Conservation (phyloP, 345 rosid genomes). For the Salix brachista region DNA sequence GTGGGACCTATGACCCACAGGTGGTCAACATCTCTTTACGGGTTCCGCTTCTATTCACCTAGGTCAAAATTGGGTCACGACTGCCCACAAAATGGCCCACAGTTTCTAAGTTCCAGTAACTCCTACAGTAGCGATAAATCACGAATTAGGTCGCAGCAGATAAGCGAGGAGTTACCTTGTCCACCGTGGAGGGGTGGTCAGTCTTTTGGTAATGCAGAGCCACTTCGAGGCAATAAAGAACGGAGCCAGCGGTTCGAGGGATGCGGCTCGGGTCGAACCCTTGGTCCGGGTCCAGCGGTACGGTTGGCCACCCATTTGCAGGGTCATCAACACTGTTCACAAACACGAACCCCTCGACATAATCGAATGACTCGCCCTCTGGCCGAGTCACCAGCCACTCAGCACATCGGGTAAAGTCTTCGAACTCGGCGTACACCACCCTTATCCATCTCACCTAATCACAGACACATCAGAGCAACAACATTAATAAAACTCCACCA, state of each 20-base stretch:
- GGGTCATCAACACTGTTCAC: slow-evolving; percentile 67
- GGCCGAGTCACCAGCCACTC: slow-evolving; percentile 70
- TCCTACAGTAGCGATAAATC: background rate
- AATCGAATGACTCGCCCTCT: slow-evolving; percentile 58
- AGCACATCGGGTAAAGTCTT: slow-evolving; percentile 61
- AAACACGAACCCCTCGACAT: slow-evolving; percentile 87
- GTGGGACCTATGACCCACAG: slow-evolving; percentile 6
- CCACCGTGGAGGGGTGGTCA: slow-evolving; percentile 44
- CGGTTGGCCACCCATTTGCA: slow-evolving; percentile 82
- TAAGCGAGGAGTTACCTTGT: slow-evolving; percentile 47
- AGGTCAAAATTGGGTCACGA: slow-evolving; percentile 30
- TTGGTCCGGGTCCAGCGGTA: slow-evolving; percentile 44
- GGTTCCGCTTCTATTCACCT: slow-evolving; percentile 25
- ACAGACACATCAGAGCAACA: background rate
- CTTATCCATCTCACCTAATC: slow-evolving; percentile 95
- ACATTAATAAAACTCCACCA: slow-evolving; percentile 1
- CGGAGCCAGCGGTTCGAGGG: slow-evolving; percentile 54
- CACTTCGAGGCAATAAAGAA: slow-evolving; percentile 83
- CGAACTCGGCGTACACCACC: slow-evolving; percentile 68
- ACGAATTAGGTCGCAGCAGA: slow-evolving; percentile 6
- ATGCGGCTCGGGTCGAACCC: slow-evolving; percentile 41
- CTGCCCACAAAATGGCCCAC: slow-evolving; percentile 14
- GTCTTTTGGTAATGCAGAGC: slow-evolving; percentile 55
- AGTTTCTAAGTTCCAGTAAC: background rate
- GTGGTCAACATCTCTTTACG: slow-evolving; percentile 22